phyloP scores from a whole-genome alignment of 176 grass and related monocot genomes.

The Tillandsia fasciculata region DNA sequence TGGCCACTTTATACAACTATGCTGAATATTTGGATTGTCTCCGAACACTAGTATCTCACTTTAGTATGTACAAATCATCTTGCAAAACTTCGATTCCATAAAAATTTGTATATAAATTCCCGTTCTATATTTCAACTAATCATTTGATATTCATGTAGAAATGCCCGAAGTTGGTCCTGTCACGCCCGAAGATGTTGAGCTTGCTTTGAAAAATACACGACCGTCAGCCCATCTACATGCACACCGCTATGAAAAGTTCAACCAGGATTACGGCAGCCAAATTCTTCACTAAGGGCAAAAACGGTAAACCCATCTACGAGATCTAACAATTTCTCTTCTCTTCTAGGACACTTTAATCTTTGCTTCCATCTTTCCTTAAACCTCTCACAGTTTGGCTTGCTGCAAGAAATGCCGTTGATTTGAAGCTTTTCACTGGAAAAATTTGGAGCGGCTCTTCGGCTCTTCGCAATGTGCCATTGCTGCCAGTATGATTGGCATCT shows the following conservation, averaged over 20 bases:
- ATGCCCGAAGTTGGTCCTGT: constrained; percentile 75
- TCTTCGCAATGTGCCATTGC: too few species aligned
- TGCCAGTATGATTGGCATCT: too few species aligned
- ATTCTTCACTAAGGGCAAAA: constrained; percentile 35
- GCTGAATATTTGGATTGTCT: too few species aligned
- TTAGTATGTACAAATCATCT: too few species aligned
- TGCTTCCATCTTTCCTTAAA: not conserved
- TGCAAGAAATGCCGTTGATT: not conserved
- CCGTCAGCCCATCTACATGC: constrained; percentile 87
- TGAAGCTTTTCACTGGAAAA: not conserved
- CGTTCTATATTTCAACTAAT: constrained; percentile 9
- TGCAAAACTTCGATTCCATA: constrained; percentile 3
- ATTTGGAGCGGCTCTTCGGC: not conserved
- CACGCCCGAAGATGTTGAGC: constrained; percentile 42
- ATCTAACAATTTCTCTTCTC: not conserved
- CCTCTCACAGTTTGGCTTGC: not conserved
- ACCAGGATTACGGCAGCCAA: constrained; percentile 92
- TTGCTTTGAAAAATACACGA: constrained; percentile 81
- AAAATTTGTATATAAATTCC: not conserved
- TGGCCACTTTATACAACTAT: too few species aligned
- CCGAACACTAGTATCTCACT: too few species aligned
- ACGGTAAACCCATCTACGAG: not conserved
- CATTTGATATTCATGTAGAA: constrained; percentile 30
- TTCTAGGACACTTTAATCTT: not conserved
- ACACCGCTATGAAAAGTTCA: constrained; percentile 80